Conservation (phyloP, 176 grass and related monocot genomes). For the Triticum timopheevii region DNA sequence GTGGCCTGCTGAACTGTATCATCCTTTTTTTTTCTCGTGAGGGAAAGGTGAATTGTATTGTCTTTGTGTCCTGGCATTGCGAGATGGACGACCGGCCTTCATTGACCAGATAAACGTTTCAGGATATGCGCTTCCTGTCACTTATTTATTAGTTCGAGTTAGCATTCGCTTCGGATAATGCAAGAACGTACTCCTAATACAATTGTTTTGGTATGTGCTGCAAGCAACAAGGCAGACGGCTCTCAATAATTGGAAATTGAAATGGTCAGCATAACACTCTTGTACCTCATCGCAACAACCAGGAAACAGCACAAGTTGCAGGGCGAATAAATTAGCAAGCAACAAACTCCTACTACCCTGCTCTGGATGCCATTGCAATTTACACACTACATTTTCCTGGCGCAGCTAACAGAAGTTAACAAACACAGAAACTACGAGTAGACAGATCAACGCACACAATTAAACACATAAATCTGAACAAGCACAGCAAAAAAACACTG, state of each 20-base stretch:
- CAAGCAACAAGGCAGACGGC: neutral
- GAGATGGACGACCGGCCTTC: neutral
- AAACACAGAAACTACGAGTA: neutral
- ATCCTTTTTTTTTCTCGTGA: neutral
- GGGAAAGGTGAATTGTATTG: too few relatives aligned
- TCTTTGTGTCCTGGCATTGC: too few relatives aligned
- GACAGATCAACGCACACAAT: neutral
- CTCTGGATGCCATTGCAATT: neutral
- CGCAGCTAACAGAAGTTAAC: neutral
- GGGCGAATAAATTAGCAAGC: neutral
- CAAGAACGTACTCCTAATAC: neutral
- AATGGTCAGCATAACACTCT: neutral
- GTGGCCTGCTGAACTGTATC: neutral
- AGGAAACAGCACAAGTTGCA: neutral
- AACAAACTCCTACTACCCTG: neutral
- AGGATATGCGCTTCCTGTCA: neutral
- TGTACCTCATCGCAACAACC: neutral
- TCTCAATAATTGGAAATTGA: neutral
- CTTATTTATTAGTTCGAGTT: neutral
- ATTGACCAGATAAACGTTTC: neutral
- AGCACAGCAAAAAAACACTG: neutral
- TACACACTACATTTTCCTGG: neutral
- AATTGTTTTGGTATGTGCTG: neutral
- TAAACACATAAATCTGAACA: neutral
- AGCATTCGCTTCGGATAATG: neutral